Conservation (phyloP, 805 yeast genomes). For the Teunomyces pallodes region DNA sequence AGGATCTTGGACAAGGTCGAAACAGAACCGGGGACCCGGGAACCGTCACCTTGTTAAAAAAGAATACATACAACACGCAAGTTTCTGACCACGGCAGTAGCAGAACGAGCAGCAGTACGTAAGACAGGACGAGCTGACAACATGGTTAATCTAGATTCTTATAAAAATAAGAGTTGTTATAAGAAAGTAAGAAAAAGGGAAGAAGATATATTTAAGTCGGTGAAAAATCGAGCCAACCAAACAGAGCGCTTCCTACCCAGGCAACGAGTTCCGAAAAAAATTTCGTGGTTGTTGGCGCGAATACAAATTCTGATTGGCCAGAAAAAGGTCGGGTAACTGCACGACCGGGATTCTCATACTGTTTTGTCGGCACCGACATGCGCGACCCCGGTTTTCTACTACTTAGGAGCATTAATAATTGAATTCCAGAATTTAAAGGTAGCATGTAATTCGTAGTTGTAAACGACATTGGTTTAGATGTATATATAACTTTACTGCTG, state of each 20-base stretch:
- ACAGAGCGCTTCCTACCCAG: constrained; percentile 2
- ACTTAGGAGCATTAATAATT: not conserved
- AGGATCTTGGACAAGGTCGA: not conserved
- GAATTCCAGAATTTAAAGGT: no score
- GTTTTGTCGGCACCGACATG: not conserved
- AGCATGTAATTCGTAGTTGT: no score
- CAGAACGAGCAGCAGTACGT: constrained; percentile 82
- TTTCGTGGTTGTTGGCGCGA: constrained; percentile 5
- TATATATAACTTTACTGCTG: no score
- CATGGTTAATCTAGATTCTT: constrained; percentile 43
- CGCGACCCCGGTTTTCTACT: not conserved
- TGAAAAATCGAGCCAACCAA: constrained; percentile 5
- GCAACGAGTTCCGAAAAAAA: constrained; percentile 6
- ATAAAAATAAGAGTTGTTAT: constrained; percentile 16
- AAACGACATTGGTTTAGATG: no score
- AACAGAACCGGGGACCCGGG: constrained; percentile 1
- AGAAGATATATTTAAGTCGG: constrained; percentile 8
- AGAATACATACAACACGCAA: constrained; percentile 28
- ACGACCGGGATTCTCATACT: not conserved
- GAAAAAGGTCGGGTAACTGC: constrained; percentile 7
- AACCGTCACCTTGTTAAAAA: not conserved
- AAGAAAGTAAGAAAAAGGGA: constrained; percentile 9
- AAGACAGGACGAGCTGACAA: constrained; percentile 83
- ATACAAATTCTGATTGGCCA: constrained; percentile 11
- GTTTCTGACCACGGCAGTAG: constrained; percentile 38